Evolutionary conservation across 306 rosid genomes (phyloP).

Genomic region (Pyrus bretschneideri): DNA sequence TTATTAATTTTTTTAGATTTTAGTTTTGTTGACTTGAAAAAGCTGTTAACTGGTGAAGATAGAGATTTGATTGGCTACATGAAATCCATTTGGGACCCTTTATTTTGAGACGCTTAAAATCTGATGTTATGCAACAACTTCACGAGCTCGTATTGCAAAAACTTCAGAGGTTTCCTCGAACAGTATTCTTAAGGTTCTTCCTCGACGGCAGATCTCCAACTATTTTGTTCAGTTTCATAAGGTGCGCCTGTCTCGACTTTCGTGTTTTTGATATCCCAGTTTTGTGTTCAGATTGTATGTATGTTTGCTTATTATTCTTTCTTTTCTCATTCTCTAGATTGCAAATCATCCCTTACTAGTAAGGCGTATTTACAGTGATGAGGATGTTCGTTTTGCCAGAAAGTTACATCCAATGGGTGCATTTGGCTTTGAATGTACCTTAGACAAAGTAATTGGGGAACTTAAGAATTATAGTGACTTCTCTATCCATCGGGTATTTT

Average conservation of each 20-base stretch:
- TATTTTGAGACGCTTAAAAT: conserved; percentile 82
- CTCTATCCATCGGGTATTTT: too few relatives aligned
- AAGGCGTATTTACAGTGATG: too few relatives aligned
- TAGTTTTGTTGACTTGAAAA: conserved; percentile 71
- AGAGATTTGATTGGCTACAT: conserved; percentile 66
- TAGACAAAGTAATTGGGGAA: too few relatives aligned
- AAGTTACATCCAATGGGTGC: too few relatives aligned
- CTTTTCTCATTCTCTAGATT: too few relatives aligned
- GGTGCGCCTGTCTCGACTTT: conserved; percentile 38
- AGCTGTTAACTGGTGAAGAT: conserved; percentile 66
- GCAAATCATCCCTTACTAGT: too few relatives aligned
- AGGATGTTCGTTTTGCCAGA: too few relatives aligned
- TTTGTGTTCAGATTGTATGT: too few relatives aligned
- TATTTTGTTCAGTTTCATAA: conserved; percentile 95
- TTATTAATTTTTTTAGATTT: neutral
- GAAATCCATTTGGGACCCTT: conserved; percentile 98
- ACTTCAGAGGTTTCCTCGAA: conserved; percentile 32
- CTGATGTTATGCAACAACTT: conserved; percentile 94
- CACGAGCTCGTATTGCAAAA: conserved; percentile 67
- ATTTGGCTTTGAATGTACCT: too few relatives aligned
- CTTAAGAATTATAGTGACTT: too few relatives aligned
- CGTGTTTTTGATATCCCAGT: neutral
- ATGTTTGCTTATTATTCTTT: too few relatives aligned
- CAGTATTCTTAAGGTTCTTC: conserved; percentile 41
- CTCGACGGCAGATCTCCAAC: conserved; percentile 78